Evolutionary conservation across 495 filamentous ascomycete genomes (phyloP), one percentile per base, ranked within the genome.

Genomic region (Entonaema liquescens): DNA sequence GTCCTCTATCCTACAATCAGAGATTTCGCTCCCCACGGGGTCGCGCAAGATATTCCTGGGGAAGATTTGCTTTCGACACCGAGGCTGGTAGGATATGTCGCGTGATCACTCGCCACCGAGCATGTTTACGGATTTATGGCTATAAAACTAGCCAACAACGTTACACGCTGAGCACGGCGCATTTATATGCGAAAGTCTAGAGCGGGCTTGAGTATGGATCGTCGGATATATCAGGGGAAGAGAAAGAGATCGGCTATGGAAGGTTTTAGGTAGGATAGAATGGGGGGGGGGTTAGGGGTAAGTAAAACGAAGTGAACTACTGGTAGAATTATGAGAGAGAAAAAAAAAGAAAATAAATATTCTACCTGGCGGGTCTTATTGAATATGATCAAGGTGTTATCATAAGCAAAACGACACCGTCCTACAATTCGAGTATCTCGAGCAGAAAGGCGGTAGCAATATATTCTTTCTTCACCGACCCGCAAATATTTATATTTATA

Each of bases 31-130:
- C 68, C 68, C 68, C 68, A 66, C 29, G 68, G 68, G 68, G 8
- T 63, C 25, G 1, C 6, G 40, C 15, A 31, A 53, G 63, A 67
- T 71, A 47, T 71, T 59, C 63, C 62, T 63, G 68, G 68, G 68
- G 68, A 71, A 71, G 26, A 9, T 52, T 23, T n/a, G 62, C 15
- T 59, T 59, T 31, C 26, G 50, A 59, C 17, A 71, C 68, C 68
- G 68, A 65, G 50, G 28, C 33, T 1, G 26, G 53, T 59, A 36
- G 33, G 42, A 71, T 49, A 44, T 36, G 29, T 44, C 13, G 11
- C 44, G 50, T 65, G 29, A 49, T n/a, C 8, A 26, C 5, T 11
- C 58, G 50, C 55, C 50, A 71, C 63, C 63, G 68, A 71, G 19
- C 52, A 62, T 50, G 44, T 35, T 53, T 66, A 40, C 13, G 53